A percentile compares a stretch with the other conserved stretches of the same genome.
Evolutionary conservation across 2,329 filamentous ascomycete genomes (phyloP).

Genomic region (Nannizzia gypsea): DNA sequence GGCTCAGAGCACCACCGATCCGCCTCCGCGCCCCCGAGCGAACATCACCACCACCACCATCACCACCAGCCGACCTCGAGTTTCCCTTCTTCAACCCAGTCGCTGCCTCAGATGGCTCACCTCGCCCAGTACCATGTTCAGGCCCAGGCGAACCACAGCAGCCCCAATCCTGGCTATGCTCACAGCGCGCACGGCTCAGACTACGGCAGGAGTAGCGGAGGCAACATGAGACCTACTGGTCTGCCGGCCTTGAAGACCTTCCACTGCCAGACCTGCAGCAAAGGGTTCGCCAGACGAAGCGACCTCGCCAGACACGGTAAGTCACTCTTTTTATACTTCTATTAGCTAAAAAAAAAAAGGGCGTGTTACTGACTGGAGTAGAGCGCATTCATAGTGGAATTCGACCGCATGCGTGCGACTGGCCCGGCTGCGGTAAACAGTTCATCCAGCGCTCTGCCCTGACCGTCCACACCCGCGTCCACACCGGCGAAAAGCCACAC

Average conservation of each 20-base stretch:
- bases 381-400: constrained; percentile 92
- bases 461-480: constrained; percentile 88
- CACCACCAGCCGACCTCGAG: constrained; percentile 18
- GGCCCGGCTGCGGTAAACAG: constrained; percentile 77
- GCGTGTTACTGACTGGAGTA: constrained; percentile 30
- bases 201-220: constrained; percentile 15
- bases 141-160: constrained; percentile 42
- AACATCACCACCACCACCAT: constrained; percentile 35
- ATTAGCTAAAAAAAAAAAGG: neutral
- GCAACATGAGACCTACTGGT: constrained; percentile 31
- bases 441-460: constrained; percentile 95
- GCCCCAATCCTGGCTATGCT: constrained; percentile 31
- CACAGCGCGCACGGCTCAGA: constrained; percentile 30
- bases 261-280: constrained; percentile 77
- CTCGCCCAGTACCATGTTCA: constrained; percentile 45
- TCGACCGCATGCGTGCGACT: constrained; percentile 85
- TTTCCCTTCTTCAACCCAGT: constrained; percentile 45
- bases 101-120: constrained; percentile 39
- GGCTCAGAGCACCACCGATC: constrained; percentile 48
- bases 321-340: constrained; percentile 22
- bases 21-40: constrained; percentile 39
- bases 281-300: constrained; percentile 85
- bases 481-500: constrained; percentile 96
- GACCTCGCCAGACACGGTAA: constrained; percentile 90
- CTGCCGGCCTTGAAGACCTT: constrained; percentile 59